Evolutionary conservation across 495 filamentous ascomycete genomes (phyloP), one percentile per base, ranked within the genome.

Genomic region (Stereocaulon alpinum): DNA sequence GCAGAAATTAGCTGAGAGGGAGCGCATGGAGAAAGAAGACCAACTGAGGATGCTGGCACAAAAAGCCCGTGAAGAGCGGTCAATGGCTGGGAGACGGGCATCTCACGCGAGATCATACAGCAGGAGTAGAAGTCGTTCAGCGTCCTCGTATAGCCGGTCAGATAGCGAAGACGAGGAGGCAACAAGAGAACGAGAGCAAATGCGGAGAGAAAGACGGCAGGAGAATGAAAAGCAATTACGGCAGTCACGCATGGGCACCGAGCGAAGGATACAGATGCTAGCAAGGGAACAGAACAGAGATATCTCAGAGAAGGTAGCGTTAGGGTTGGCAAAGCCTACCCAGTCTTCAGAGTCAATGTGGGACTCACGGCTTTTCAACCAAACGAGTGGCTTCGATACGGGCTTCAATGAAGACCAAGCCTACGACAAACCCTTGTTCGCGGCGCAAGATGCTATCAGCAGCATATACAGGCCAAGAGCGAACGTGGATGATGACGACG

Each of bases 361-460:
- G 76, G 93, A 99, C 72, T 94, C 89, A 4, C 81, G 93, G 51
- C 73, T 99, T 43, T 99, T 99, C 74, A 96, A 96, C 72, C 90
- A 94, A 74, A 86, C 82, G 20, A 88, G 85, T 65, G 94, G 91
- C 14, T 93, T 99, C 72, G 82, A 85, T 63, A 69, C 80, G 37
- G 94, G 93, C 22, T 92, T 96, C 79, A 99, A 99, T 70, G 93
- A 99, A 71, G 94, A 99, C 69, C 90, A 99, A 65, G 83, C 84
- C 1, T 99, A 97, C 76, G 94, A 97, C 72, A 96, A 95, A 71
- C 93, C 94, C 53, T 75, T 99, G 18, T 99, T 99, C 70, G 91
- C 91, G 12, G 93, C 92, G 55, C 90, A 96, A 73, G 91, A 99
- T 69, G 94, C 92, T 5, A 90, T 95, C 64, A 91, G 82, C 72